These are phyloP conservation scores for Cladosporium phlei DNA, from an alignment of 2,329 filamentous ascomycete genomes.

Conservation along the genomic window DNA sequence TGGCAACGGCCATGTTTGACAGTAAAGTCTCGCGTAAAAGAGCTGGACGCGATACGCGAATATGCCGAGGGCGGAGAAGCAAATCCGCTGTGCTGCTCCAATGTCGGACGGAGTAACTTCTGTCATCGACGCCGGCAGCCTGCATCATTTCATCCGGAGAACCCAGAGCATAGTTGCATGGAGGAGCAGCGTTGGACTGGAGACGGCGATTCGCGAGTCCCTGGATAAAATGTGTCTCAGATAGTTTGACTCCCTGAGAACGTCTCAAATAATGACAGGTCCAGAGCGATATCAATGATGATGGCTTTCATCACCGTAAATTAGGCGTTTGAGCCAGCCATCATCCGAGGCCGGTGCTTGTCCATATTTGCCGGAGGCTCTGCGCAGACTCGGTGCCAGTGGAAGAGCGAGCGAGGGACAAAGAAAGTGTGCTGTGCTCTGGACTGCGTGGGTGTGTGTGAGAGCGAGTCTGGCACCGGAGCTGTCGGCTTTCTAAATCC, in stretches of 20 bases:
- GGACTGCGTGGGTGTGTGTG: background rate
- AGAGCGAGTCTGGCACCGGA: slow-evolving; percentile 8
- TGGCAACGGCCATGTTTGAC: too few relatives aligned
- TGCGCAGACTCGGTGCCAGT: slow-evolving; percentile 6
- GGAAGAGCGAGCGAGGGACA: slow-evolving; percentile 8
- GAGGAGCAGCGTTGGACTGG: background rate
- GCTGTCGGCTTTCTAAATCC: slow-evolving; percentile 11
- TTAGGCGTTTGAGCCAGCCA: too few relatives aligned
- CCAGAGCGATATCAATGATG: background rate
- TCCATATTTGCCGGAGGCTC: slow-evolving; percentile 8
- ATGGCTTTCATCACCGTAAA: too few relatives aligned
- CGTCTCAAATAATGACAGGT: background rate
- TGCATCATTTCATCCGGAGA: slow-evolving; percentile 11
- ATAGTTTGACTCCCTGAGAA: too few relatives aligned
- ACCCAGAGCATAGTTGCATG: slow-evolving; percentile 2
- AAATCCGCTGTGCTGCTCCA: background rate
- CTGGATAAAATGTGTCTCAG: too few relatives aligned
- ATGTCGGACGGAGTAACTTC: slow-evolving; percentile 9
- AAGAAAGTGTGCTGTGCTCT: too few relatives aligned
- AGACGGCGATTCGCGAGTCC: too few relatives aligned
- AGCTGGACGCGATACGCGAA: slow-evolving; percentile 10
- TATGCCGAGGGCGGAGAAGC: slow-evolving; percentile 9
- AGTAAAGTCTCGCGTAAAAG: background rate
- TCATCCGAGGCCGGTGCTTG: slow-evolving; percentile 4
- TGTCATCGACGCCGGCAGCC: slow-evolving; percentile 3